A percentile compares a stretch with the other conserved stretches of the same genome.
These are phyloP conservation scores for Wallacemonas rigidus DNA, from an alignment of 208 protist genomes.

Conservation along the genomic window DNA sequence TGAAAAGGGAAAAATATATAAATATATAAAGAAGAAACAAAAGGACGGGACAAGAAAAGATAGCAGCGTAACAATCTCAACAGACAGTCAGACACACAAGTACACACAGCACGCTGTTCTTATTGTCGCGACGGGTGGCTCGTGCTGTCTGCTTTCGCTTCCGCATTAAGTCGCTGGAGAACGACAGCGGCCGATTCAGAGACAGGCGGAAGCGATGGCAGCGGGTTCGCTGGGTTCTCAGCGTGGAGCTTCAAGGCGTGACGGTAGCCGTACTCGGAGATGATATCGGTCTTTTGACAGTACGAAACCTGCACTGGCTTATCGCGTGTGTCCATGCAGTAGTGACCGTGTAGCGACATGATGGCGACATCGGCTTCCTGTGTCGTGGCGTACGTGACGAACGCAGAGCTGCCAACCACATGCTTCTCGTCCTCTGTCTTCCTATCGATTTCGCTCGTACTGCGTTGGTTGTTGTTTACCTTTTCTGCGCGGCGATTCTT, in stretches of 20 bases:
- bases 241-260: slow-evolving; percentile 55
- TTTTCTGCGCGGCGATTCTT: neutral
- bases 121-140: neutral
- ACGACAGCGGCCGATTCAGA: neutral
- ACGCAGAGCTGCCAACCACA: slow-evolving; percentile 44
- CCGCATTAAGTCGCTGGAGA: neutral
- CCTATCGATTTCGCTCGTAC: neutral
- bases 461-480: neutral
- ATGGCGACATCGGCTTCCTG: slow-evolving; percentile 65
- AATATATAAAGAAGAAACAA: neutral
- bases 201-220: slow-evolving; percentile 16
- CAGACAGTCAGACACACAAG: neutral
- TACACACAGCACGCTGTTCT: neutral
- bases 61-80: neutral
- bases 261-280: slow-evolving; percentile 64
- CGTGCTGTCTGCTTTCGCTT: neutral
- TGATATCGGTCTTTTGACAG: slow-evolving; percentile 57
- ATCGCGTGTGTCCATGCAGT: slow-evolving; percentile 56
- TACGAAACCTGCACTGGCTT: slow-evolving; percentile 68
- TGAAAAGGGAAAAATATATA: neutral
- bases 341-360: slow-evolving; percentile 42
- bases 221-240: slow-evolving; percentile 64
- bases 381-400: slow-evolving; percentile 43
- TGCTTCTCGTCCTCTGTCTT: slow-evolving; percentile 22
- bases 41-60: neutral